These are phyloP conservation scores for Curvularia verruculosa DNA, from an alignment of 2,329 filamentous ascomycete species.

Conservation along the genomic window DNA sequence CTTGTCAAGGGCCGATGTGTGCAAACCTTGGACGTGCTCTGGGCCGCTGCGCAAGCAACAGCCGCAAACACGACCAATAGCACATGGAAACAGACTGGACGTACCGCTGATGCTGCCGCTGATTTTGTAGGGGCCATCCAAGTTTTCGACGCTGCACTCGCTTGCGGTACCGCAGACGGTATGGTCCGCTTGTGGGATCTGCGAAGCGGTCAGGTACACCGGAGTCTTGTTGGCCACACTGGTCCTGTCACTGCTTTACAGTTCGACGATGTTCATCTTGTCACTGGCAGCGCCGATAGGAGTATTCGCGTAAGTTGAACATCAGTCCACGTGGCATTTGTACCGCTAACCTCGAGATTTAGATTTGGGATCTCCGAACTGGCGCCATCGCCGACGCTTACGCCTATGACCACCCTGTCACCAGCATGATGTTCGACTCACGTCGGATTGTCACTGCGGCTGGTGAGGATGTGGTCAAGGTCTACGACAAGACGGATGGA, in stretches of 20 bases:
- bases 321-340: not conserved
- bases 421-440: slow-evolving; percentile 95
- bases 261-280: slow-evolving; percentile 93
- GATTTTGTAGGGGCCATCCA: slow-evolving; percentile 95
- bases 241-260: slow-evolving; percentile 92
- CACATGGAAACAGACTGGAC: slow-evolving; percentile 76
- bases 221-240: slow-evolving; percentile 93
- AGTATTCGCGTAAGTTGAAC: slow-evolving; percentile 81
- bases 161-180: slow-evolving; percentile 94
- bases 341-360: slow-evolving; percentile 8
- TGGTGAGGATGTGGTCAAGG: slow-evolving; percentile 91
- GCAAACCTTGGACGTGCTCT: slow-evolving; percentile 95
- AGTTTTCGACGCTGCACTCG: slow-evolving; percentile 93
- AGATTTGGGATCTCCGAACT: slow-evolving; percentile 99
- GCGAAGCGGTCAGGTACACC: slow-evolving; percentile 93
- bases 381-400: slow-evolving; percentile 95
- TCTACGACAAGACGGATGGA: slow-evolving; percentile 97
- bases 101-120: slow-evolving; percentile 69
- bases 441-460: slow-evolving; percentile 89
- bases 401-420: slow-evolving; percentile 89
- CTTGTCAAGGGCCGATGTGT: slow-evolving; percentile 96
- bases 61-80: slow-evolving; percentile 61
- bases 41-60: slow-evolving; percentile 90
- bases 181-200: slow-evolving; percentile 98
- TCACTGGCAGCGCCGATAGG: slow-evolving; percentile 89